phyloP scores from a whole-genome alignment of 768 basidiomycete species.

The Mycena haematopus region DNA sequence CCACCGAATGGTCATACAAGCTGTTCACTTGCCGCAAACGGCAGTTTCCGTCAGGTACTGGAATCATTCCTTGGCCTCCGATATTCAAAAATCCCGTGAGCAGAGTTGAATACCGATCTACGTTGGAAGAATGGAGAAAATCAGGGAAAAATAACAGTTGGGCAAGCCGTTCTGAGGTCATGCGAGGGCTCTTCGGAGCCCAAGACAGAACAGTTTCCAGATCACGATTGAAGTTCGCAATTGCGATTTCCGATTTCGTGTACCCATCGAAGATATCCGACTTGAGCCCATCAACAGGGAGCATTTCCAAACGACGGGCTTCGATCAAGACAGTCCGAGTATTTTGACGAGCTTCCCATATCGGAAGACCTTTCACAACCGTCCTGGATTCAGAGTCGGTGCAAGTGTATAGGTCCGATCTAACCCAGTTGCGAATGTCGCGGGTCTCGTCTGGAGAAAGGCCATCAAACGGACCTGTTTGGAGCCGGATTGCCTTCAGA shows the following conservation, averaged over 20 bases:
- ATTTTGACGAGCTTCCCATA: conserved; percentile 25
- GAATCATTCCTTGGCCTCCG: conserved; percentile 15
- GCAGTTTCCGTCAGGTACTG: conserved; percentile 24
- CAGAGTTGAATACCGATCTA: conserved; percentile 9
- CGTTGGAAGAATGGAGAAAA: not conserved
- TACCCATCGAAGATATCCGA: conserved; percentile 20
- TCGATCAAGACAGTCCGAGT: not conserved
- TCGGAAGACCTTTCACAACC: conserved; percentile 18
- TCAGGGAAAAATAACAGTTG: conserved; percentile 15
- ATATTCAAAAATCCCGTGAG: conserved; percentile 15
- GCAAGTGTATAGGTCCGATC: conserved; percentile 2
- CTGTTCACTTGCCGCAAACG: conserved; percentile 5
- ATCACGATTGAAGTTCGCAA: conserved; percentile 5
- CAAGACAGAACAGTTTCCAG: conserved; percentile 19
- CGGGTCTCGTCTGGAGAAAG: conserved; percentile 17
- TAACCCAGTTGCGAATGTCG: conserved; percentile 21
- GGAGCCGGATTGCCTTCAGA: conserved; percentile 17
- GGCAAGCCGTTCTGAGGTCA: conserved; percentile 19
- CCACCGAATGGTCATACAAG: conserved; percentile 25
- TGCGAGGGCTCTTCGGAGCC: not conserved
- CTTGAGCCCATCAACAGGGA: conserved; percentile 7
- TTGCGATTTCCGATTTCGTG: conserved; percentile 2
- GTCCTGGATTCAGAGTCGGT: not conserved
- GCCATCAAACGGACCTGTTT: conserved; percentile 11
- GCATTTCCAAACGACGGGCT: conserved; percentile 19